Evolutionary conservation across 495 filamentous ascomycete species (phyloP).

Genomic region (Pseudotulostoma volvatum): DNA sequence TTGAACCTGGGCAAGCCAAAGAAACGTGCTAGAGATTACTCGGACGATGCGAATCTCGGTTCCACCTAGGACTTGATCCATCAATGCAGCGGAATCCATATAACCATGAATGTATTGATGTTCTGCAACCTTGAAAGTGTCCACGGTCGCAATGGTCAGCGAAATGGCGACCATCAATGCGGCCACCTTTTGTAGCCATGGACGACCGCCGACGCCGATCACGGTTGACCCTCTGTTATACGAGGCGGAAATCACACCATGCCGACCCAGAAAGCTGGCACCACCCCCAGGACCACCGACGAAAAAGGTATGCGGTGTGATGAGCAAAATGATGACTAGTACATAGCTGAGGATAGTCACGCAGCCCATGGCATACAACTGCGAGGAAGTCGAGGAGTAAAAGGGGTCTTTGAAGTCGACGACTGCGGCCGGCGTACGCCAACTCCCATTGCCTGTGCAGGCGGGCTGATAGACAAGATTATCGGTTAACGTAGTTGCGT

Average conservation of each 20-base stretch:
- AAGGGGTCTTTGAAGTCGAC: slow-evolving; percentile 67
- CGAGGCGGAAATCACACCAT: slow-evolving; percentile 69
- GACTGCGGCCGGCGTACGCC: slow-evolving; percentile 18
- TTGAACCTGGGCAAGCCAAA: slow-evolving; percentile 96
- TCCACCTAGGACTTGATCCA: slow-evolving; percentile 59
- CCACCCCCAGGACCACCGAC: slow-evolving; percentile 52
- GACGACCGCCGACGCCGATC: slow-evolving; percentile 76
- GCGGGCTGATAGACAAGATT: slow-evolving; percentile 46
- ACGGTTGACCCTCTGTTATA: slow-evolving; percentile 48
- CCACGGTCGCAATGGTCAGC: slow-evolving; percentile 77
- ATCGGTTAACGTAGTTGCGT: slow-evolving; percentile 41
- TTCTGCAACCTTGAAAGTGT: slow-evolving; percentile 72
- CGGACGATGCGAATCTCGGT: slow-evolving; percentile 74
- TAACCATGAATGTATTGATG: slow-evolving; percentile 56
- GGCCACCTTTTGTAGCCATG: slow-evolving; percentile 92
- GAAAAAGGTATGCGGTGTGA: slow-evolving; percentile 78
- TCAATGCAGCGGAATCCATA: slow-evolving; percentile 56
- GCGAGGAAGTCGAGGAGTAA: slow-evolving; percentile 79
- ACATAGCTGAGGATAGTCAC: slow-evolving; percentile 86
- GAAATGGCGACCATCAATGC: slow-evolving; percentile 81
- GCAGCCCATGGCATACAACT: slow-evolving; percentile 80
- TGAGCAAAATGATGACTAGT: slow-evolving; percentile 84
- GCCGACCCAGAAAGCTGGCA: slow-evolving; percentile 60
- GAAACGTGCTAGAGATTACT: slow-evolving; percentile 81
- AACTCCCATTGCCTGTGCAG: slow-evolving; percentile 32